Conservation (phyloP, 257 asterid genomes). For the Gentiana straminea region DNA sequence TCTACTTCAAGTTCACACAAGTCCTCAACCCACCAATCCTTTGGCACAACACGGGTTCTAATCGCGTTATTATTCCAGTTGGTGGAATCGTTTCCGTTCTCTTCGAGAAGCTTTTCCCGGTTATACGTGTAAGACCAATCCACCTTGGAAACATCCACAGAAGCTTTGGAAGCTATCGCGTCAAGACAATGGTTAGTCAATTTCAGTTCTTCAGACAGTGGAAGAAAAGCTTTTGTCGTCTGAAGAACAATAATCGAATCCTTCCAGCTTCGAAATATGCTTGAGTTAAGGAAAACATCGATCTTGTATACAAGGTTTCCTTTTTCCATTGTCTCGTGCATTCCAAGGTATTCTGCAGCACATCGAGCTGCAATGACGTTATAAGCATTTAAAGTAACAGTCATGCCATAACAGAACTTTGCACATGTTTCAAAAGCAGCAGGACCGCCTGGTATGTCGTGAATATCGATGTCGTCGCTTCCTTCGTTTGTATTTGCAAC, state of each 20-base stretch:
- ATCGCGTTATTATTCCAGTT: slow-evolving; percentile 35
- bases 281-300: slow-evolving; percentile 73
- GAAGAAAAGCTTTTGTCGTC: slow-evolving; percentile 42
- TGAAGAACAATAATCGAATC: slow-evolving; percentile 90
- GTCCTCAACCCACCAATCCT: slow-evolving; percentile 99
- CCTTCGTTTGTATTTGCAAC: slow-evolving; percentile 51
- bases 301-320: slow-evolving; percentile 83
- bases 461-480: slow-evolving; percentile 50
- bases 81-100: slow-evolving; percentile 50
- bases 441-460: slow-evolving; percentile 85
- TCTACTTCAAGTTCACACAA: slow-evolving; percentile 75
- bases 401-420: slow-evolving; percentile 89
- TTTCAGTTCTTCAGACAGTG: slow-evolving; percentile 67
- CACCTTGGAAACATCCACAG: slow-evolving; percentile 63
- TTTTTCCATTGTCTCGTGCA: slow-evolving; percentile 73
- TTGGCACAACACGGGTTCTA: slow-evolving; percentile 53
- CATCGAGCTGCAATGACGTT: slow-evolving; percentile 70
- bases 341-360: slow-evolving; percentile 89
- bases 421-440: slow-evolving; percentile 76
- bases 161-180: slow-evolving; percentile 71
- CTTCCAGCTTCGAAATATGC: slow-evolving; percentile 89
- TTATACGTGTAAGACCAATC: slow-evolving; percentile 88
- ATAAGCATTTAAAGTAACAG: slow-evolving; percentile 75
- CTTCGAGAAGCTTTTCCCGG: slow-evolving; percentile 65
- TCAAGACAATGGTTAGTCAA: slow-evolving; percentile 60